Base-by-base conservation (phyloP, 1,284 basidiomycete genomes). In the Trichosporon faecale region DNA sequence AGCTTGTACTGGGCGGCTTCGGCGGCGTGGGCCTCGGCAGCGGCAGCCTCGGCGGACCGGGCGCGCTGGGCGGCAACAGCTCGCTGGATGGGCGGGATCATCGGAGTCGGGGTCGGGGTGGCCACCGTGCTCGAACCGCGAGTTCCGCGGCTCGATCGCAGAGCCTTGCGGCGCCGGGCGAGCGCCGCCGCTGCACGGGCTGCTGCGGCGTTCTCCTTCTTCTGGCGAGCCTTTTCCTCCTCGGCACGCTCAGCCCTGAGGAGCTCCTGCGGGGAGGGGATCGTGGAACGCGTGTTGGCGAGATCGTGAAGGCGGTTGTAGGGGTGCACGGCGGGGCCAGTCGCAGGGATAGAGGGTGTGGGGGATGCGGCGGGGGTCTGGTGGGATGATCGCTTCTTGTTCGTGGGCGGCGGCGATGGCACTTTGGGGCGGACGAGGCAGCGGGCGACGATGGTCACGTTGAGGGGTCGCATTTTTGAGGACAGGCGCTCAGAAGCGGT, bases 251-350 rank as follows among this genome's bases (percentile, higher is more conserved):
- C 71, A 9, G 74, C 75, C 11, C 75, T 66, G 0, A 70, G 67
- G 33, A 77, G 68, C 68, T 79, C 78, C 27, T 70, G 72, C 0
- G 76, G 76, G 0, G 78, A 79, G 1, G 77, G 78, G 18, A 75
- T 66, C 31, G 68, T 70, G 29, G 75, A 76, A 35, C 78, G 74
- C 5, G 73, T 76, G 70, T 79, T 79, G 67, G 73, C 74, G 37
- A 76, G 72, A 65, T 79, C 78, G 23, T 66, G 65, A n/a, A 67
- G 52, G 37, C 73, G 75, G n/a, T 76, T 77, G 69, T 79, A 79
- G 6, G 76, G 78, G 65, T 79, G 76, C 55, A 75, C 60, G 27
- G 35, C 55, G 21, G 66, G 60, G 18, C 46, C 66, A 16, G 64
- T 55, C 12, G 27, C 25, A 16, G 67, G 65, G 14, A 61, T 23